Evolutionary conservation across 805 yeast species (phyloP), one percentile per base, ranked within the genome.

Genomic region (Scheffersomyces amazonensis): DNA sequence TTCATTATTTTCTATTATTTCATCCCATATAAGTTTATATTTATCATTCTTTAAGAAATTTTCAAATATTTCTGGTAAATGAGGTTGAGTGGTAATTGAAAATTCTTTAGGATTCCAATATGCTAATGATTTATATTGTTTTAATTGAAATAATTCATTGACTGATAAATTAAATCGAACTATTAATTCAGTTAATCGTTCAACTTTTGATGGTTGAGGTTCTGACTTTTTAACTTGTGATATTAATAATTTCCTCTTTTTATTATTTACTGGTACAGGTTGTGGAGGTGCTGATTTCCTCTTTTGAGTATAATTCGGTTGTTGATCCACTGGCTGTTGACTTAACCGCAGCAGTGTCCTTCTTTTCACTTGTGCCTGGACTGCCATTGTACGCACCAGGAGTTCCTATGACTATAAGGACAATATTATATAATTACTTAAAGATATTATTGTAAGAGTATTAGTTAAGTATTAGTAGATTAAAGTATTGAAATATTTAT

Each of bases 81-180:
- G 64, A 10, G 50, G 21, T 15, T 37, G 37, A 8, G 44, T 33
- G 1, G 47, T 42, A 13, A 30, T 42, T 3, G 63, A 59, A 43
- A 62, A 62, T 36, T 62, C 76, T 36, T 54, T 10, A 0, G 89
- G 89, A 45, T 81, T 75, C 75, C 81, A 84, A 15, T 76, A 77
- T 0, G 72, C 76, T 31, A 83, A 54, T 0, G 87, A 78, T 16
- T 79, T 76, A 52, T 73, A 83, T 47, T 80, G 77, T 40, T 70
- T 62, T 19, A 84, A 58, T 52, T 83, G 87, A 48, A 78, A 83
- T 15, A 83, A 59, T 51, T 84, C 89, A 43, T 79, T 77, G 0
- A 77, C 64, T 18, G 76, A 55, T 4, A 74, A 36, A 35, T 75
- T 76, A 53, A 76, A 77, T 27, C 69, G 60, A 12, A 72, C 57